Percentiles rank a stretch among this genome's conserved stretches.
These are phyloP conservation scores for Salvia sclarea DNA, from an alignment of 305 asterid species.

Conservation along the genomic window DNA sequence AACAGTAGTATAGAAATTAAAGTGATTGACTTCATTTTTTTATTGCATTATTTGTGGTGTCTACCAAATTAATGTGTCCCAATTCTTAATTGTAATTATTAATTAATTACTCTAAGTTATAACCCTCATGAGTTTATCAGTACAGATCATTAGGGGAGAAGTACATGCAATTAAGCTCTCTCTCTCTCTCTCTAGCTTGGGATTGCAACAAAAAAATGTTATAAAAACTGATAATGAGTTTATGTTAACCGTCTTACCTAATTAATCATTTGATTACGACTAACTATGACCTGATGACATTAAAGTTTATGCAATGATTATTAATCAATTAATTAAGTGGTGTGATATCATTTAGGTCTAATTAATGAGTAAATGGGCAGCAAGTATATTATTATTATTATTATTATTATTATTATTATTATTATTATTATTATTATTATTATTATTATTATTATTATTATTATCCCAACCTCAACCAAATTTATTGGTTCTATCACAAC, in stretches of 20 bases:
- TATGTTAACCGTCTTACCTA: conserved; percentile 38
- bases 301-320: background rate
- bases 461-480: too few species aligned
- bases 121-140: conserved; percentile 40
- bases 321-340: too few species aligned
- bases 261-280: conserved; percentile 44
- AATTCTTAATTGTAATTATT: conserved; percentile 46
- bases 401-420: too few species aligned
- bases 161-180: conserved; percentile 45
- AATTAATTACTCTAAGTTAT: too few species aligned
- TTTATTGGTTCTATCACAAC: too few species aligned
- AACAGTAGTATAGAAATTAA: conserved; percentile 16
- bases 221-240: background rate
- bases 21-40: conserved; percentile 46
- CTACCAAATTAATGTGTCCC: conserved; percentile 30
- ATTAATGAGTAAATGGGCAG: background rate
- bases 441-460: too few species aligned
- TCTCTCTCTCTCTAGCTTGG: background rate
- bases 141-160: conserved; percentile 52
- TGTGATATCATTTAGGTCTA: background rate
- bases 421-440: too few species aligned
- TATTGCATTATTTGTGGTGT: conserved; percentile 25
- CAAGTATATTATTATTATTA: too few species aligned
- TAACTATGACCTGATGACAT: conserved; percentile 27
- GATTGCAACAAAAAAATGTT: too few species aligned